Percentiles rank a stretch among this genome's conserved stretches.
Evolutionary conservation across 208 protist genomes (phyloP).

Genomic region (Leishmania amazonensis): DNA sequence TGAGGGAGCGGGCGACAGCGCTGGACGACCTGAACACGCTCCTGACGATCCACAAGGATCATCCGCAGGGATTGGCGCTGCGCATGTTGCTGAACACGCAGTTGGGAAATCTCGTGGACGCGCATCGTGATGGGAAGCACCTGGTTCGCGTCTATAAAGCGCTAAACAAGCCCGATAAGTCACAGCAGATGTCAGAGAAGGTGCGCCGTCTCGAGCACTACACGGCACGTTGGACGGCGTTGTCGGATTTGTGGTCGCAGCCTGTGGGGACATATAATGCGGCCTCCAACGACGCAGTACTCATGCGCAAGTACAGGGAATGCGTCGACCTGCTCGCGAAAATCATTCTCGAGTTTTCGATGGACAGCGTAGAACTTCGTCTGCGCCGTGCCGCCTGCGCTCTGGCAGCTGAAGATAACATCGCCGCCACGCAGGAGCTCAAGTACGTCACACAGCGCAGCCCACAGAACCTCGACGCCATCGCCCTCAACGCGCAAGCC

Average conservation of each 20-base stretch:
- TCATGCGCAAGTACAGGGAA: slow-evolving; percentile 34
- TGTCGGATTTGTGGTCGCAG: slow-evolving; percentile 37
- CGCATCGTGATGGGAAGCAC: slow-evolving; percentile 44
- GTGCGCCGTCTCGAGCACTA: slow-evolving; percentile 47
- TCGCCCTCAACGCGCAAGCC: slow-evolving; percentile 71
- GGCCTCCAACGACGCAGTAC: slow-evolving; percentile 1
- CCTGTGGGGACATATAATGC: slow-evolving; percentile 20
- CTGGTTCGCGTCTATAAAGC: slow-evolving; percentile 46
- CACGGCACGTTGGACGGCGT: slow-evolving; percentile 40
- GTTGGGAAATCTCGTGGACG: slow-evolving; percentile 51
- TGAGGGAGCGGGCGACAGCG: slow-evolving; percentile 46
- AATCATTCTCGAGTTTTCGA: slow-evolving; percentile 69
- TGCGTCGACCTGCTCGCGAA: slow-evolving; percentile 60
- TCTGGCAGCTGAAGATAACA: slow-evolving; percentile 53
- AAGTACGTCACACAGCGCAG: slow-evolving; percentile 71
- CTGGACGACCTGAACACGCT: slow-evolving; percentile 67
- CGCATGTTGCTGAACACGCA: slow-evolving; percentile 64
- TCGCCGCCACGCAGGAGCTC: slow-evolving; percentile 67
- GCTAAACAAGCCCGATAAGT: slow-evolving; percentile 29
- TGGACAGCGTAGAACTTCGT: slow-evolving; percentile 78
- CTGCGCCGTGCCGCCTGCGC: slow-evolving; percentile 85
- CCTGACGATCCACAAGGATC: slow-evolving; percentile 40
- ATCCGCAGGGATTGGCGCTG: slow-evolving; percentile 51
- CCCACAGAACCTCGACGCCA: slow-evolving; percentile 71
- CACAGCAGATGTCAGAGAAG: slow-evolving; percentile 23